Evolutionary conservation across 768 basidiomycete species (phyloP).

Genomic region (Crucibulum laeve): DNA sequence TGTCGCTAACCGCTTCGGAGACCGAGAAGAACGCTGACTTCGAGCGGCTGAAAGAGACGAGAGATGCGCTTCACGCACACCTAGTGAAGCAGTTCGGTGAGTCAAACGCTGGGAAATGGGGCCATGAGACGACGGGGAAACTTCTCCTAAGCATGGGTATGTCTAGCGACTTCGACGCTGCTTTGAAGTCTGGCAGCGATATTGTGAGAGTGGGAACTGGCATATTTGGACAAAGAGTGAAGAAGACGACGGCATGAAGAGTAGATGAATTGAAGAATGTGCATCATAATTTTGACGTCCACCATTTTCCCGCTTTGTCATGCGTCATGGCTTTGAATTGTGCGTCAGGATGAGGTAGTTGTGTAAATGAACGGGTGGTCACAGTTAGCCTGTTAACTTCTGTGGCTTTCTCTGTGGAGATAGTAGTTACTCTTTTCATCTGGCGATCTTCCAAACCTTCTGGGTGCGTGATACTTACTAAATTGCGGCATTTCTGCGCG

Average conservation of each 20-base stretch:
- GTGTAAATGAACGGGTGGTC: no score
- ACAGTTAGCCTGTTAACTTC: no score
- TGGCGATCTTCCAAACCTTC: no score
- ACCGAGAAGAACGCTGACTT: conserved; percentile 67
- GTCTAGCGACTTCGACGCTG: conserved; percentile 92
- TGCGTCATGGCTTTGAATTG: no score
- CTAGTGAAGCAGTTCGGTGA: conserved; percentile 27
- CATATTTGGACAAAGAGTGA: conserved; percentile 75
- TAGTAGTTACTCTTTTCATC: no score
- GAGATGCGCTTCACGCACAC: conserved; percentile 48
- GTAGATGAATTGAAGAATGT: not conserved
- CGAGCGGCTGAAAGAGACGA: conserved; percentile 56
- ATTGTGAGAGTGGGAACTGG: conserved; percentile 89
- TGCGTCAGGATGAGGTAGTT: no score
- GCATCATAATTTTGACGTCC: no score
- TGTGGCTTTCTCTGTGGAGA: no score
- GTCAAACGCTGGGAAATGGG: conserved; percentile 33
- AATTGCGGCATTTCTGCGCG: no score
- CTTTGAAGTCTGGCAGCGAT: conserved; percentile 78
- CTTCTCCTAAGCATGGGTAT: conserved; percentile 90
- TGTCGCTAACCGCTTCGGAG: conserved; percentile 54
- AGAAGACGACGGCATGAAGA: conserved; percentile 31
- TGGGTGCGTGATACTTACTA: no score
- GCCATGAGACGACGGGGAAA: conserved; percentile 38
- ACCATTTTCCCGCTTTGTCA: no score